Base-by-base conservation (phyloP, 345 rosid species). In the Brassica cretica region DNA sequence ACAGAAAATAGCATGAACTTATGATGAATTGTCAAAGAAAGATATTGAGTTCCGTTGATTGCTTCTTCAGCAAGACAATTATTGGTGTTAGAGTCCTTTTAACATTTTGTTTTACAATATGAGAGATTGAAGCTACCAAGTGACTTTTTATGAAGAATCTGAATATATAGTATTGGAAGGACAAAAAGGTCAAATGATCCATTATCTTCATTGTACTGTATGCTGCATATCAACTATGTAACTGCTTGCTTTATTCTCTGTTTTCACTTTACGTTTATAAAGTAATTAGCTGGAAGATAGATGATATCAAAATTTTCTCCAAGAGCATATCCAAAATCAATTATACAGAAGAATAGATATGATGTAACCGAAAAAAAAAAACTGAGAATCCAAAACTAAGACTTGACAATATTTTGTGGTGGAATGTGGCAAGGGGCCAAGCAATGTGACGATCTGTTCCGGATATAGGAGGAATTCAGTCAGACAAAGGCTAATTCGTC, bases 11-110 rank as follows among this genome's bases (percentile, higher is more conserved):
- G 56, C 19, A 51, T 51, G 15, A 51, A 6, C 55, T 51, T 15
- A 21, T 51, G 58, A 15, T 49, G 56, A n/a, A 49, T 49, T 49
- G 56, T 49, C 56, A 14, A 49, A 49, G 18, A 49, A n/a, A 46
- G 56, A 49, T 49, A 49, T 15, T 49, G 56, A 49, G 56, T 49
- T 49, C 18, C 56, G 18, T 49, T 14, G 56, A 51, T 51, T 51
- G 8, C 19, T 51, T 15, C 58, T 55, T 55, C 62, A n/a, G 71
- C 7, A 56, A 75, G 67, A 68, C 6, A 39, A 18, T 39, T n/a
- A 33, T 25, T 64, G 64, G 77, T 64, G 30, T 51, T 64, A 74
- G 51, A 25, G 29, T 51, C 30, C 62, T 64, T 6, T 18, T 37
- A 30, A 51, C 44, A 53, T 74, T 35, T n/a, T 9, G 33, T 8